Evolutionary conservation across 2,329 filamentous ascomycete genomes (phyloP).

Genomic region (Thelonectria rubi): DNA sequence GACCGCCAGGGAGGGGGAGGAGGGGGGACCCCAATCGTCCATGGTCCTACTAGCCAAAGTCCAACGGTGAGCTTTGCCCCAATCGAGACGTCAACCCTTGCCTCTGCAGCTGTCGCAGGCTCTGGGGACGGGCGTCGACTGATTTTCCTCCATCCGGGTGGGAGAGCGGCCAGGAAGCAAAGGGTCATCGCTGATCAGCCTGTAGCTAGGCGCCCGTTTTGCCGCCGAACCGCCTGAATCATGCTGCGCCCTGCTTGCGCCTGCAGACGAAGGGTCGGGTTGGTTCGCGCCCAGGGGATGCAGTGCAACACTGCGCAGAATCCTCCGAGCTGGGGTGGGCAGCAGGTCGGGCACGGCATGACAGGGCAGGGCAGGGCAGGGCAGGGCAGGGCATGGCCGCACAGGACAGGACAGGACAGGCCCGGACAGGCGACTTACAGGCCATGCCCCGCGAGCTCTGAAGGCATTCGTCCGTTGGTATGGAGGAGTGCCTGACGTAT

Average conservation of each 20-base stretch:
- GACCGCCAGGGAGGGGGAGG: neutral
- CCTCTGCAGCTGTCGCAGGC: neutral
- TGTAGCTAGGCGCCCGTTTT: slow-evolving; percentile 5
- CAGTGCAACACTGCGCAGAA: slow-evolving; percentile 12
- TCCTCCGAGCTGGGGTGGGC: slow-evolving; percentile 15
- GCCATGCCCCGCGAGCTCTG: neutral
- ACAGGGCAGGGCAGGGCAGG: neutral
- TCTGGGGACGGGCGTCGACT: neutral
- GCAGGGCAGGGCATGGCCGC: slow-evolving; percentile 2
- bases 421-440: slow-evolving; percentile 8
- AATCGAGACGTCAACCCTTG: slow-evolving; percentile 1
- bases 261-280: slow-evolving; percentile 16
- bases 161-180: neutral
- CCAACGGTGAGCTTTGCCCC: slow-evolving; percentile 1
- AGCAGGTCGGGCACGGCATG: neutral
- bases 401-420: no score
- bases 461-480: neutral
- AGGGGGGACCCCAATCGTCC: neutral
- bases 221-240: slow-evolving; percentile 4
- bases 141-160: neutral
- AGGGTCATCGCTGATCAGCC: neutral
- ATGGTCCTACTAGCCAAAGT: neutral
- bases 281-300: slow-evolving; percentile 12
- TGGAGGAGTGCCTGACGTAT: neutral
- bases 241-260: slow-evolving; percentile 10